These are phyloP conservation scores for Glutinoglossum americanum DNA, from an alignment of 495 filamentous ascomycete genomes.

Conservation along the genomic window DNA sequence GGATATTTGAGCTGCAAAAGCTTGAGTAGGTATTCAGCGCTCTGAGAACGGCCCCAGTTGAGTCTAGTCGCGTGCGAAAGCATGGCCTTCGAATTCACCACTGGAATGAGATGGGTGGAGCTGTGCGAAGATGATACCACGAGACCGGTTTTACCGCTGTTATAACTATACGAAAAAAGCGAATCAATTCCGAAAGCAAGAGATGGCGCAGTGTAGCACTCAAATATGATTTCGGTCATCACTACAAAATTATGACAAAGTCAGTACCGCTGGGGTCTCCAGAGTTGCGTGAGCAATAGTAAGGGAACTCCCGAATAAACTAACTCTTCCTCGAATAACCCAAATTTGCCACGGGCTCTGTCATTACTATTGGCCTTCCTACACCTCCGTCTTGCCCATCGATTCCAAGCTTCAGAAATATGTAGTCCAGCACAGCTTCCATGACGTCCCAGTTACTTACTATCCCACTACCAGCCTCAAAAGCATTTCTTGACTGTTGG, in stretches of 20 bases:
- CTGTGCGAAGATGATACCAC: constrained; percentile 84
- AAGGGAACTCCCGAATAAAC: constrained; percentile 10
- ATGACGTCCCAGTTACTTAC: constrained; percentile 95
- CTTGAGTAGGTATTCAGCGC: constrained; percentile 74
- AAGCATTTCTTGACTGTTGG: constrained; percentile 74
- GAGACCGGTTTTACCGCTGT: constrained; percentile 67
- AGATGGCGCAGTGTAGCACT: constrained; percentile 74
- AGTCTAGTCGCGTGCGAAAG: constrained; percentile 66
- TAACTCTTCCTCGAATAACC: constrained; percentile 67
- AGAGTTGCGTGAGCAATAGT: background rate
- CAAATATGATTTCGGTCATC: constrained; percentile 93
- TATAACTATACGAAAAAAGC: constrained; percentile 84
- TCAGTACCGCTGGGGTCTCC: background rate
- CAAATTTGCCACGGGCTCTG: constrained; percentile 79
- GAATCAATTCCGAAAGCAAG: constrained; percentile 89
- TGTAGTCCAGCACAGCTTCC: constrained; percentile 79
- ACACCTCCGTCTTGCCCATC: constrained; percentile 50
- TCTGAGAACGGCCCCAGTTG: constrained; percentile 86
- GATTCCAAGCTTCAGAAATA: constrained; percentile 79
- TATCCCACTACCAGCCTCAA: constrained; percentile 74
- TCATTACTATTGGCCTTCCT: constrained; percentile 82
- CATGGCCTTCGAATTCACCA: constrained; percentile 63
- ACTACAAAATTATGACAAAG: constrained; percentile 25
- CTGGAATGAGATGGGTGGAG: constrained; percentile 87
- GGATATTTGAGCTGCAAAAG: constrained; percentile 87